Evolutionary conservation across 1,284 basidiomycete species (phyloP).

Genomic region (Cryptococcus floricola): DNA sequence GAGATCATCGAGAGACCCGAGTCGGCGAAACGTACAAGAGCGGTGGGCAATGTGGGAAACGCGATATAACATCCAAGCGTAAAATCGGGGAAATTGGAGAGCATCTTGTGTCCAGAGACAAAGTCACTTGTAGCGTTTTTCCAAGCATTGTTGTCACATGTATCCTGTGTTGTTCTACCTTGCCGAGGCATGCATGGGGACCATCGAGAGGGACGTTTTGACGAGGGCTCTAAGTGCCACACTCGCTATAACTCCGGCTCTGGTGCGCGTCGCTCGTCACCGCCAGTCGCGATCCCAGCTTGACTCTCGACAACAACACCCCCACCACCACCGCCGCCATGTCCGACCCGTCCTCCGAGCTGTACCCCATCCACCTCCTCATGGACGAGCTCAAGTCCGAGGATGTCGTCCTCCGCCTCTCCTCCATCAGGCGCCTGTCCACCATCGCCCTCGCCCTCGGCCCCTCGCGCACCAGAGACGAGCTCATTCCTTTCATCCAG

Average conservation of each 20-base stretch:
- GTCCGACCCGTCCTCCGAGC: background rate
- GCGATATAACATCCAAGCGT: background rate
- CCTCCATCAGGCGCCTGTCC: constrained; percentile 95
- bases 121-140: no score
- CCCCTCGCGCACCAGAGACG: constrained; percentile 89
- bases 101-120: background rate
- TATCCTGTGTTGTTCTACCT: background rate
- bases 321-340: constrained; percentile 30
- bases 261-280: background rate
- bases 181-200: background rate
- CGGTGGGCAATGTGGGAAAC: background rate
- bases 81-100: background rate
- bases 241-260: background rate
- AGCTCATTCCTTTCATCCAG: constrained; percentile 90
- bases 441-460: constrained; percentile 98
- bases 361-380: constrained; percentile 48
- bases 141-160: no score
- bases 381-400: constrained; percentile 80
- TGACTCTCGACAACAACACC: constrained; percentile 21
- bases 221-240: background rate
- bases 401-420: constrained; percentile 88
- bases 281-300: constrained; percentile 29
- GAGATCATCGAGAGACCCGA: background rate
- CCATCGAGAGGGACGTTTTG: background rate
- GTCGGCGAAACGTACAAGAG: background rate